Evolutionary conservation across 768 basidiomycete species (phyloP), one percentile per base, ranked within the genome.

Genomic region (Paxillus ammoniavirescens): DNA sequence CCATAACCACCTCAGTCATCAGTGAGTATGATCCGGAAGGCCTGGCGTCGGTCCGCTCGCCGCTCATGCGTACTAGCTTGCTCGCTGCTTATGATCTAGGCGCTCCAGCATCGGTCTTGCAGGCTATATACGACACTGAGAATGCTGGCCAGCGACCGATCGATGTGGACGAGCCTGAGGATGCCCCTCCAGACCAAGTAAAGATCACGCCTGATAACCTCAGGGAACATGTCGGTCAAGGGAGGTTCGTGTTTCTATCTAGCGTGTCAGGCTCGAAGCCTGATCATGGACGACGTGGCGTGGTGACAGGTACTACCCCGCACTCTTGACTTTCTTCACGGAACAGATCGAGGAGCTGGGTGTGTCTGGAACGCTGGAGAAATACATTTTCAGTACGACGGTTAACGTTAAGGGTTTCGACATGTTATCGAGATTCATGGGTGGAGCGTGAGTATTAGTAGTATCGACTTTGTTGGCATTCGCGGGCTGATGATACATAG

Each of bases 1-100:
- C 28, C 82, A 85, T 59, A 83, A 83, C 61, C 83, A 85, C 63
- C 64, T 82, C 13, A 78, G 76, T 57, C 82, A 85, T 59, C 82
- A 84, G 82, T 83, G 47, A 65, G 78, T 59, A 9, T 38, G 8
- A 23, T 33, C n/a, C 7, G 30, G 13, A 38, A 21, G 15, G 6
- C 2, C 17, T 21, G 13, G 21, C 12, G 14, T 45, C n/a, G 10
- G 3, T 3, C 31, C 17, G 3, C 2, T 44, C 3, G 45, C 44
- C 18, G n/a, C 37, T 50, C 13, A 48, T 42, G 2, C 31, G 30
- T 15, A 28, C n/a, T 23, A 84, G 82, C 56, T 49, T 83, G 9
- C 65, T 84, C 2, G 80, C 81, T 0, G 78, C 80, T 2, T 83
- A 83, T 53, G 82, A 83, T 65, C 60, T 83, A 3, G 82, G 82